phyloP scores from a whole-genome alignment of 2,329 filamentous ascomycete genomes.

The Aspergillus sp. region DNA sequence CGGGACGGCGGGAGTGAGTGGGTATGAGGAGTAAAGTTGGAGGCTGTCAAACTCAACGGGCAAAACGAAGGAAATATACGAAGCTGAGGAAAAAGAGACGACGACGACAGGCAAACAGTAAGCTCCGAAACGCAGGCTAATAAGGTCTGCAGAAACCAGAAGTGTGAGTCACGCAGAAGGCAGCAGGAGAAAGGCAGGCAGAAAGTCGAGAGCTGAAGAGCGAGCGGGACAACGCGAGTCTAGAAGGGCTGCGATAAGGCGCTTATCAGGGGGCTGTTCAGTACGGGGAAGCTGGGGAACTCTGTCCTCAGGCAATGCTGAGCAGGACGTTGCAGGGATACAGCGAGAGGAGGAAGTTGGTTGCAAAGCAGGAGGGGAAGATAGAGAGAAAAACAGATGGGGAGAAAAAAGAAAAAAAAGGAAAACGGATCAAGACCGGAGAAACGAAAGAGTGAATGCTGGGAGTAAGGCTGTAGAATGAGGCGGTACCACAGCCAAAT shows the following conservation, averaged over 20 bases:
- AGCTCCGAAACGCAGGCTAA: neutral
- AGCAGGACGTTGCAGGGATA: conserved; percentile 6
- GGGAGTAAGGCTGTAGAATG: conserved; percentile 16
- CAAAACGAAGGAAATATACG: neutral
- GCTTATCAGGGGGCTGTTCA: conserved; percentile 10
- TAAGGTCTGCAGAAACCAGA: neutral
- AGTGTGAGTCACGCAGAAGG: conserved; percentile 10
- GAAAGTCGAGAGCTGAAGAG: neutral
- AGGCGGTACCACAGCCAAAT: conserved; percentile 25
- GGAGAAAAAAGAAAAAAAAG: conserved; percentile 15
- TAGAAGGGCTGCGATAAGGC: conserved; percentile 17
- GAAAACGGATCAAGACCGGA: conserved; percentile 7
- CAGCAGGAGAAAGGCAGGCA: conserved; percentile 13
- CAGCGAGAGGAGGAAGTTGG: conserved; percentile 13
- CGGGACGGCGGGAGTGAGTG: neutral
- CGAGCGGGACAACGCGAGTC: conserved; percentile 8
- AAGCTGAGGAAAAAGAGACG: neutral
- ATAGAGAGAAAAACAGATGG: conserved; percentile 7
- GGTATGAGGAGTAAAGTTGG: neutral
- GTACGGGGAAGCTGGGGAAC: conserved; percentile 13
- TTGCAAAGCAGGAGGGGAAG: conserved; percentile 1
- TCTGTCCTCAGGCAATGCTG: conserved; percentile 8
- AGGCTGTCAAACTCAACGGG: neutral
- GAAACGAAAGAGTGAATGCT: conserved; percentile 10
- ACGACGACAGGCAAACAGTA: neutral